phyloP scores from a whole-genome alignment of 768 basidiomycete genomes.

The Mycena chlorophos region DNA sequence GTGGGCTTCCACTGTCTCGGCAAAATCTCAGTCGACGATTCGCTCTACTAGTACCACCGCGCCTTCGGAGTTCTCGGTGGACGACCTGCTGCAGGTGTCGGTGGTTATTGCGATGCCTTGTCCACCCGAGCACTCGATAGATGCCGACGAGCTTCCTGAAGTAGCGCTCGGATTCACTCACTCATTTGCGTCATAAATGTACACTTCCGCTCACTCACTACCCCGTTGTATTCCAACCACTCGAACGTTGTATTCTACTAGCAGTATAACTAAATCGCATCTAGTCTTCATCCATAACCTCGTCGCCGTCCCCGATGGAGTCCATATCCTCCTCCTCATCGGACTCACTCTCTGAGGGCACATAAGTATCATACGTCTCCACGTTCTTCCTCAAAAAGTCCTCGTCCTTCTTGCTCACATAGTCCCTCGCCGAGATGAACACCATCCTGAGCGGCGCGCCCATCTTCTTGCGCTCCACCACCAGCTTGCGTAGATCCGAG shows the following conservation, averaged over 20 bases:
- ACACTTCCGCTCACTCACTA: neutral
- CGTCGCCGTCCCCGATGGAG: conserved; percentile 20
- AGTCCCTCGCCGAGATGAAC: conserved; percentile 48
- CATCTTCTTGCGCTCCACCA: conserved; percentile 40
- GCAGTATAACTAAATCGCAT: neutral
- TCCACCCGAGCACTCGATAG: conserved; percentile 20
- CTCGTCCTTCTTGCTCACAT: conserved; percentile 41
- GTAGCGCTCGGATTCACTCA: conserved; percentile 50
- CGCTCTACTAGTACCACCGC: conserved; percentile 15
- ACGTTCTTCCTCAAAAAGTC: conserved; percentile 54
- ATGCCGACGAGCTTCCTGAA: conserved; percentile 46
- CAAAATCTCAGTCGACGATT: conserved; percentile 24
- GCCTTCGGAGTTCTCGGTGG: conserved; percentile 13
- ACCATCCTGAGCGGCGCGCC: conserved; percentile 49
- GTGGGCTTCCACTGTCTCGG: conserved; percentile 3
- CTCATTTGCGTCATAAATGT: conserved; percentile 26
- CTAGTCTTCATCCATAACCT: conserved; percentile 28
- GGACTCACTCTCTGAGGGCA: conserved; percentile 50
- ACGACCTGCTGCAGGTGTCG: conserved; percentile 50
- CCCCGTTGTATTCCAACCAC: neutral
- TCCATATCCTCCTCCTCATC: conserved; percentile 30
- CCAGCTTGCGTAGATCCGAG: conserved; percentile 41
- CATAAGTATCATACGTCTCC: conserved; percentile 56
- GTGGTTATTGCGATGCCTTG: conserved; percentile 62
- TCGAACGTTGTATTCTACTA: neutral